A percentile compares a stretch with the other conserved stretches of the same genome.
Evolutionary conservation across 139 green algal species (phyloP).

Genomic region (Coelastrella sp.): DNA sequence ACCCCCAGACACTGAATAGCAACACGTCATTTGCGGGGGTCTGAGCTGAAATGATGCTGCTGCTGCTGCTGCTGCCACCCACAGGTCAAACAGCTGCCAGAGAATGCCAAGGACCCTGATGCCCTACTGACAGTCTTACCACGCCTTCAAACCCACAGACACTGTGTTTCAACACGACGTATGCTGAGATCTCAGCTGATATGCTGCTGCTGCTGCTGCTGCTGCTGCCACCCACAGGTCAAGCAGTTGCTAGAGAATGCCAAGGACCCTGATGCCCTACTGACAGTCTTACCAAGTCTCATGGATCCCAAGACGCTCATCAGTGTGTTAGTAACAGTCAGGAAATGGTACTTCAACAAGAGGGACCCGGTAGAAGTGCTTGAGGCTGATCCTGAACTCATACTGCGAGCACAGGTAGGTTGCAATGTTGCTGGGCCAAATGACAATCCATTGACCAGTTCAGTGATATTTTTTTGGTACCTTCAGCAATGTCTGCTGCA

Average conservation of each 20-base stretch:
- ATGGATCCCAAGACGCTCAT: constrained; percentile 50
- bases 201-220: too few species aligned
- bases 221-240: constrained; percentile 23
- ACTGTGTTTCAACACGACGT: too few species aligned
- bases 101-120: constrained; percentile 39
- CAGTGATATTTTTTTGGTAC: too few species aligned
- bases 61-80: not conserved
- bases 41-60: too few species aligned
- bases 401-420: constrained; percentile 52
- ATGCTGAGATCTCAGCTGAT: too few species aligned
- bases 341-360: constrained; percentile 59
- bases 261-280: constrained; percentile 43
- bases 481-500: too few species aligned
- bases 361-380: constrained; percentile 52
- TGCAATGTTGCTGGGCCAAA: not conserved
- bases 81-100: constrained; percentile 54
- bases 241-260: constrained; percentile 47
- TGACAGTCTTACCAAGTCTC: constrained; percentile 47
- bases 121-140: constrained; percentile 47
- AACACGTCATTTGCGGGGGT: too few species aligned
- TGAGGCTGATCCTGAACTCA: constrained; percentile 55
- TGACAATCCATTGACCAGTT: too few species aligned
- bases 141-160: constrained; percentile 19
- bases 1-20: too few species aligned
- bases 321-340: constrained; percentile 58